Evolutionary conservation across 768 basidiomycete species (phyloP), one percentile per base, ranked within the genome.

Genomic region (Favolaschia claudopus): DNA sequence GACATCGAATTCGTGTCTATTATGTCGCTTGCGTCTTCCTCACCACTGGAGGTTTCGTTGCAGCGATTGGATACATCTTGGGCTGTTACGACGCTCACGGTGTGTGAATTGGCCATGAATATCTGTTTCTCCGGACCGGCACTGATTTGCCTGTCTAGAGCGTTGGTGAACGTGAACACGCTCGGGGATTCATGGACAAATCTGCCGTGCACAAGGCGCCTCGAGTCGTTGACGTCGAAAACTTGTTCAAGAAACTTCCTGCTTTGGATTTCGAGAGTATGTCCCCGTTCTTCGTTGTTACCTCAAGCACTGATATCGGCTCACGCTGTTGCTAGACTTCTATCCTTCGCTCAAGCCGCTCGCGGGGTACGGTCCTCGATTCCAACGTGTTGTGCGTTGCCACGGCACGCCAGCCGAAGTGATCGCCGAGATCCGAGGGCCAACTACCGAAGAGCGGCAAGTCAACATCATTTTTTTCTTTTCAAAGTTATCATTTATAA

Each of bases 91-190:
- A n/a, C n/a, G n/a, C n/a, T n/a, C n/a, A n/a, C n/a, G n/a, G n/a
- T n/a, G n/a, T n/a, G n/a, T n/a, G n/a, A n/a, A n/a, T n/a, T n/a
- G n/a, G n/a, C n/a, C n/a, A n/a, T n/a, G n/a, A n/a, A n/a, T n/a
- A n/a, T n/a, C n/a, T n/a, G n/a, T n/a, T n/a, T n/a, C n/a, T n/a
- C n/a, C n/a, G n/a, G n/a, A n/a, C n/a, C n/a, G n/a, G n/a, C n/a
- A n/a, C n/a, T n/a, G n/a, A n/a, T n/a, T n/a, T n/a, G n/a, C n/a
- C n/a, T n/a, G n/a, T n/a, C n/a, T n/a, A n/a, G n/a, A n/a, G n/a
- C n/a, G n/a, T n/a, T n/a, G n/a, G n/a, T n/a, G 51, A 46, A n/a
- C 59, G 40, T 5, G 52, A 60, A 47, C 58, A 60, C 39, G 58
- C 58, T 13, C 58, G 52, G 10, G 58, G 58, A 0, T 54, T 48